Evolutionary conservation across 306 rosid species (phyloP).

Genomic region (Malus domestica): ASM211411v1 NC_041796.1:7404001-7404500

Average conservation of each 20-base stretch:
- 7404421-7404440: not conserved
- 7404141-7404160: not conserved
- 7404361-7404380: constrained; percentile 64
- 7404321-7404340: constrained; percentile 90
- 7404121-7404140: not conserved
- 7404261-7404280: constrained; percentile 79
- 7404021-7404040: not conserved
- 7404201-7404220: constrained; percentile 44
- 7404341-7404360: constrained; percentile 72
- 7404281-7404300: constrained; percentile 85
- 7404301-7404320: constrained; percentile 77
- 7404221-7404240: constrained; percentile 57
- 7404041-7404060: not conserved
- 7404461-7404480: not conserved
- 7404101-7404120: too few relatives aligned
- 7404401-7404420: not conserved
- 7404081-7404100: too few relatives aligned
- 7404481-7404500: not conserved
- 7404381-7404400: not conserved
- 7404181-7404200: constrained; percentile 40
- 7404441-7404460: not conserved
- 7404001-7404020: not conserved
- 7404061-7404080: too few relatives aligned
- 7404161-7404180: not conserved
- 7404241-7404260: constrained; percentile 62